These are phyloP conservation scores for Hansenula lynferdii DNA, from an alignment of 1,139 yeast genomes.

Conservation along the genomic window DNA sequence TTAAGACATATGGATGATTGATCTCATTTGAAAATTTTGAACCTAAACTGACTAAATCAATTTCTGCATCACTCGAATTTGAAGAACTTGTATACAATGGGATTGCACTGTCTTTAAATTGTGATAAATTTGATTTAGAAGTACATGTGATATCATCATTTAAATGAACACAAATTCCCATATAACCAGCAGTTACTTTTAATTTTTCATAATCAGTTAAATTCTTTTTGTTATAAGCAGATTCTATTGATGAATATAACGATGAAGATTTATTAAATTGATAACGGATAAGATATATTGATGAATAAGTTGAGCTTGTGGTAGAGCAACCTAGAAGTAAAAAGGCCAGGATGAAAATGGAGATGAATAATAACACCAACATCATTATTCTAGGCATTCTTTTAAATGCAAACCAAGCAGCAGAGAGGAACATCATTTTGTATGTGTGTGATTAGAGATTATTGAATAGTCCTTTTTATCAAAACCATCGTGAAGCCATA, in stretches of 20 bases:
- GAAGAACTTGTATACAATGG: slow-evolving; percentile 26
- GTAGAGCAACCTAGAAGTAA: slow-evolving; percentile 49
- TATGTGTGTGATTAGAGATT: not conserved
- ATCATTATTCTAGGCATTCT: slow-evolving; percentile 22
- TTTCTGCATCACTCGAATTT: slow-evolving; percentile 24
- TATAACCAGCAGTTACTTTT: slow-evolving; percentile 44
- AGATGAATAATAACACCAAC: slow-evolving; percentile 31
- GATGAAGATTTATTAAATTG: slow-evolving; percentile 40
- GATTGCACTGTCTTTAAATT: slow-evolving; percentile 28
- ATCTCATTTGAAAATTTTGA: slow-evolving; percentile 36
- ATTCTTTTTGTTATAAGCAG: slow-evolving; percentile 27
- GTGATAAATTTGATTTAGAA: slow-evolving; percentile 24
- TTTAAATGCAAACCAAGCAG: slow-evolving; percentile 14
- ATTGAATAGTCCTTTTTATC: too few species aligned
- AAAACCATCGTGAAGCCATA: too few species aligned
- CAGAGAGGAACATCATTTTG: slow-evolving; percentile 6
- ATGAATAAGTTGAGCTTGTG: slow-evolving; percentile 35
- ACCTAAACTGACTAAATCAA: slow-evolving; percentile 40
- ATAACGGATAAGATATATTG: slow-evolving; percentile 41
- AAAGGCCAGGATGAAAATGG: slow-evolving; percentile 41
- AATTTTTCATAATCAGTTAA: slow-evolving; percentile 27
- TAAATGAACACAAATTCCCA: slow-evolving; percentile 42
- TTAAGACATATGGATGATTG: slow-evolving; percentile 51
- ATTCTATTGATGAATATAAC: slow-evolving; percentile 32
- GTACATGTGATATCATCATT: slow-evolving; percentile 30